phyloP scores from a whole-genome alignment of 108 stramenopile species.

The Nitzschia inconspicua region DNA sequence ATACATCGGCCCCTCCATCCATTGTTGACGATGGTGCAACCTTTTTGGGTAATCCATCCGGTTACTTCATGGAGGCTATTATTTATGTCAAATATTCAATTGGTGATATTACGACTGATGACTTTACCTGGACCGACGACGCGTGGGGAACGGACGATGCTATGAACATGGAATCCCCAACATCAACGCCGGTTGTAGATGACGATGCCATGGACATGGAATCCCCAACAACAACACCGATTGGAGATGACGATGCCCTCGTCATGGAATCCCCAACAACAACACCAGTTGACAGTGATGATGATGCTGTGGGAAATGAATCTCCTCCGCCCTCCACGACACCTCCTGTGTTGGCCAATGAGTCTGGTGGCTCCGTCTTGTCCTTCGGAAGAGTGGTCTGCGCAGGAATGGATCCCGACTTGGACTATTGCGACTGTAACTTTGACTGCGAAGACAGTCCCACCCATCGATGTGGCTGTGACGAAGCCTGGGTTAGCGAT shows the following conservation, averaged over 20 bases:
- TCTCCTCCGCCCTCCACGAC: too few species aligned
- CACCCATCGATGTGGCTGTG: constrained; percentile 13
- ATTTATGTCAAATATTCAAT: background rate
- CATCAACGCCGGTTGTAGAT: background rate
- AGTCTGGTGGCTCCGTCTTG: background rate
- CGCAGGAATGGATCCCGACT: background rate
- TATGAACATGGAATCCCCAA: too few species aligned
- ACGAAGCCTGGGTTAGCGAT: constrained; percentile 1
- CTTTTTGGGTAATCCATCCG: constrained; percentile 13
- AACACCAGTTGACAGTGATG: background rate
- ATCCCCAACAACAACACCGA: too few species aligned
- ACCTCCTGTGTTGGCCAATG: too few species aligned
- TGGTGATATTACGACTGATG: background rate
- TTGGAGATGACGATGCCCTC: background rate
- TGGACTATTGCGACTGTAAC: constrained; percentile 26
- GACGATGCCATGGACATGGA: too few species aligned
- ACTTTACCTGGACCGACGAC: background rate
- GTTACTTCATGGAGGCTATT: constrained; percentile 14
- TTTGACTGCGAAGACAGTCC: constrained; percentile 19
- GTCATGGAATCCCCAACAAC: background rate
- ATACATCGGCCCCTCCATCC: background rate
- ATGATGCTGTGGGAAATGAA: background rate
- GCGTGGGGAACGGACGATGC: background rate
- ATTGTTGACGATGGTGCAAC: constrained; percentile 7
- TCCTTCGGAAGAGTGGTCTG: background rate